Evolutionary conservation across 129 eudicot species (phyloP).

Genomic region (Helianthus tuberosus): DNA sequence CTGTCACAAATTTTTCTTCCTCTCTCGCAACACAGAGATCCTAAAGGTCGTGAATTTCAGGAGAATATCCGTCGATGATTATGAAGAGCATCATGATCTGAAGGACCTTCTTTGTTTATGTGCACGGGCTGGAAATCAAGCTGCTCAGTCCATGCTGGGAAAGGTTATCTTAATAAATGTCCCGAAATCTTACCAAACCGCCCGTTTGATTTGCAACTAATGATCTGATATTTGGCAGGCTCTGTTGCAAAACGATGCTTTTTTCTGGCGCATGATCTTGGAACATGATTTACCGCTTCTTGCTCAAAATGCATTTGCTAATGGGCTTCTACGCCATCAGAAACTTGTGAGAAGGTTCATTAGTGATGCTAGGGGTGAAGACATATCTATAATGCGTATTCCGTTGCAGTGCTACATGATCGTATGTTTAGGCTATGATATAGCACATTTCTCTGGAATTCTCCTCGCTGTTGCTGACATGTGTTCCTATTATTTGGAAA

Average conservation of each 20-base stretch:
- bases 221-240: conserved; percentile 13
- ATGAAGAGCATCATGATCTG: background rate
- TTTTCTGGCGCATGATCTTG: conserved; percentile 9
- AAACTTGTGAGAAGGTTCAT: conserved; percentile 23
- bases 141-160: conserved; percentile 22
- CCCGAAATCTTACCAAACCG: background rate
- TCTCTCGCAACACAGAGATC: conserved; percentile 1
- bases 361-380: background rate
- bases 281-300: background rate
- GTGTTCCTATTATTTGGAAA: conserved; percentile 6
- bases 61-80: background rate
- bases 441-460: conserved; percentile 4
- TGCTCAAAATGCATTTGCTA: background rate
- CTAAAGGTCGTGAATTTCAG: conserved; percentile 21
- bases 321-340: background rate
- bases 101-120: conserved; percentile 18
- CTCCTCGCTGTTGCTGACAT: conserved; percentile 1
- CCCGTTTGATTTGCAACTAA: background rate
- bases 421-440: background rate
- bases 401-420: conserved; percentile 16
- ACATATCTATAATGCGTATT: conserved; percentile 10
- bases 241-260: conserved; percentile 7
- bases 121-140: conserved; percentile 26
- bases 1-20: background rate
- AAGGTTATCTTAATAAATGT: conserved; percentile 19